Conservation (phyloP, 2,329 filamentous ascomycete species). For the Xylariaceae sp. region DNA sequence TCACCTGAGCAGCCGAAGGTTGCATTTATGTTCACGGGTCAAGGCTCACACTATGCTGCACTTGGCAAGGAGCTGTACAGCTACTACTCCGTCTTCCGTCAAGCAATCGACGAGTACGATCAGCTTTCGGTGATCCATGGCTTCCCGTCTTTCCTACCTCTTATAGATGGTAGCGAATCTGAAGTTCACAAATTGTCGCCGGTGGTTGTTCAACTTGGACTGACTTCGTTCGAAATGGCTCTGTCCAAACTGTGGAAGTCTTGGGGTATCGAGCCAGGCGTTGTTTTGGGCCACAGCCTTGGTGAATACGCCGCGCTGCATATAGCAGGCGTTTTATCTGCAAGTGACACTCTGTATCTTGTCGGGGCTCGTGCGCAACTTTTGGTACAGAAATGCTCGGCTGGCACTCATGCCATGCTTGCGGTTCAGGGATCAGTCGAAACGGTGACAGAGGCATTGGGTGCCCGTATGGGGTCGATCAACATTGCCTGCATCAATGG, state of each 20-base stretch:
- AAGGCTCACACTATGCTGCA: conserved; percentile 52
- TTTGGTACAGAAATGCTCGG: conserved; percentile 60
- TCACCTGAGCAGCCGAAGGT: conserved; percentile 43
- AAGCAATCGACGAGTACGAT: conserved; percentile 55
- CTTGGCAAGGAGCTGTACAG: conserved; percentile 50
- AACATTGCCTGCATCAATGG: conserved; percentile 72
- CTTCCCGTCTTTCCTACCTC: conserved; percentile 54
- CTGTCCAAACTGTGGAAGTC: conserved; percentile 53
- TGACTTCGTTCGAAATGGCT: conserved; percentile 55
- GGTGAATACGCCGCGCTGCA: conserved; percentile 73
- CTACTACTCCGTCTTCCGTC: conserved; percentile 44
- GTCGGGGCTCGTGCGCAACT: conserved; percentile 65
- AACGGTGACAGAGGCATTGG: conserved; percentile 50
- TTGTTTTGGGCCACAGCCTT: conserved; percentile 59
- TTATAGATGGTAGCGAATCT: conserved; percentile 43
- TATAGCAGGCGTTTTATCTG: conserved; percentile 66
- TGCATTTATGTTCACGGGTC: conserved; percentile 53
- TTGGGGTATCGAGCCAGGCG: conserved; percentile 52
- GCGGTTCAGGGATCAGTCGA: conserved; percentile 46
- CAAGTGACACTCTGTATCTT: conserved; percentile 66
- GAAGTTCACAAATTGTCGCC: conserved; percentile 45
- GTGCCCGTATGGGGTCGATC: conserved; percentile 35
- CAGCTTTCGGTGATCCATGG: conserved; percentile 46
- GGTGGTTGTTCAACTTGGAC: conserved; percentile 49
- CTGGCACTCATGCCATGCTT: conserved; percentile 60